Base-by-base conservation (phyloP, 352 stramenopile genomes). In the Pythium sukuiense region DNA sequence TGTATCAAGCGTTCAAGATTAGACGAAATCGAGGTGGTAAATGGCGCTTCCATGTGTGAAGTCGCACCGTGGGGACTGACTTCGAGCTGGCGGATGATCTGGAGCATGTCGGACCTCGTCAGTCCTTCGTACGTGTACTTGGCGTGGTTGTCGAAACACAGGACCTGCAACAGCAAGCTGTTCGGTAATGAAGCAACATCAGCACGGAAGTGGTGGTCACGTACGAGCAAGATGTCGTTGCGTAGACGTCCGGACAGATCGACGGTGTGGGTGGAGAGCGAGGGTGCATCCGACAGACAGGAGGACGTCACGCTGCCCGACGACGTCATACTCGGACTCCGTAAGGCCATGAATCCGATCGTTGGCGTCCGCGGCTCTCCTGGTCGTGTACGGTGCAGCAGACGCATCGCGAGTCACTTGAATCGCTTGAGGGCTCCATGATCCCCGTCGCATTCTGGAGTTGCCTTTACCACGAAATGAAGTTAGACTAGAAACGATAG, bases 71-170 rank as follows among this genome's bases (percentile, higher is more conserved):
- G 45, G 8, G 53, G 59, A 9, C n/a, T 53, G 18, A 39, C 7
- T 35, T 79, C 69, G 9, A 70, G 69, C 2, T 60, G 27, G 7
- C 72, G 69, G n/a, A 79, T 79, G 32, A 67, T 68, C 50, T 75
- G 65, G 11, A 79, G 61, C 49, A 79, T 69, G 26, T 72, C 72
- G 18, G 53, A 53, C 30, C 72, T 58, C 35, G 61, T 72, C 13
- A 79, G 60, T 45, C 74, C 70, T 33, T 69, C 39, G 54, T 76
- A 79, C 33, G 33, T 12, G 45, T 79, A 49, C 41, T 66, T 68
- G 37, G 62, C 69, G 6, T 59, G 62, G 29, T 70, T 48, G 49
- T 79, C 69, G 55, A 79, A 79, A 3, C 56, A 48, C 27, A 79
- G 29, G 1, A 79, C 67, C 72, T 79, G 12, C 1, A 30, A 27